Evolutionary conservation across 1,284 basidiomycete species (phyloP), one percentile per base, ranked within the genome.

Genomic region (Exobasidium cylindrosporum): DNA sequence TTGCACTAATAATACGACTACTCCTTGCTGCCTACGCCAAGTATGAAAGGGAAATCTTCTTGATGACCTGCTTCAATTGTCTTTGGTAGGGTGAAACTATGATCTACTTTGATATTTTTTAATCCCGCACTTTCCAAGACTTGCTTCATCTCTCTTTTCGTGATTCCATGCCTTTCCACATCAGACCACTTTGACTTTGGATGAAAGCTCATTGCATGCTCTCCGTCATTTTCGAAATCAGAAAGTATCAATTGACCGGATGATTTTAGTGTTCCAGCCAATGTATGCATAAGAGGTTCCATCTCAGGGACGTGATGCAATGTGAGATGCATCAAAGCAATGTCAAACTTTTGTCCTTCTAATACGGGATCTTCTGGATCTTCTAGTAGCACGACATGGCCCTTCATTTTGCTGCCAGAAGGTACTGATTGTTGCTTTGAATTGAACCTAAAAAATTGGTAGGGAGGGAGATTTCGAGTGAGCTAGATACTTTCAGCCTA

Each of bases 261-360:
- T 2, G 58, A 50, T 30, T 35, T 32, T 13, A 60, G 52, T n/a
- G 58, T 60, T 1, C 40, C 32, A 26, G 58, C 58, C 26, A 60
- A 43, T 23, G 40, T 45, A 10, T 56, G 14, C 11, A 60, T 24
- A 1, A 54, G 13, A 17, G 26, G 14, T 23, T n/a, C 31, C 58
- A 60, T 60, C 17, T 60, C 26, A 23, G 43, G 52, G 26, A 60
- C 52, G 24, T 60, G 58, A 28, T 60, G 58, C 31, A 60, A 24
- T 4, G 58, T 54, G 13, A 60, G 30, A 14, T 60, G 58, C 10
- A 54, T 35, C 14, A 53, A 40, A 23, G 53, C 53, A 11, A 40
- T 29, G 50, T 60, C 58, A 30, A 60, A 53, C 21, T 28, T 26
- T 32, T 60, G n/a, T n/a, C 58, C 58, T 2, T 32, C 23, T 26